Evolutionary conservation across 768 basidiomycete genomes (phyloP), one percentile per base, ranked within the genome.

Genomic region (Pulveroboletus sp.): DNA sequence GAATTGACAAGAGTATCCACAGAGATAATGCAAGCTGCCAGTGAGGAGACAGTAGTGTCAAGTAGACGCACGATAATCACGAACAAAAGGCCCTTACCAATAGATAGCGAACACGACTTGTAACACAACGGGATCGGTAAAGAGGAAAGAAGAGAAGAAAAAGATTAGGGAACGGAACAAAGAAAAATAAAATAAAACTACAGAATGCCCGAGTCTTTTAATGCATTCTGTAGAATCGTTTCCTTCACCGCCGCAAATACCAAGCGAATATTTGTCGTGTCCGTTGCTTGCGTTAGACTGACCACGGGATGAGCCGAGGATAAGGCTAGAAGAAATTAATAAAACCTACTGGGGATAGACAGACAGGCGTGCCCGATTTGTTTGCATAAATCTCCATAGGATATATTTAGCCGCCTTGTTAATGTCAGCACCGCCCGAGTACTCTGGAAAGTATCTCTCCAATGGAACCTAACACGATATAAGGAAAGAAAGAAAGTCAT

Each of bases 391-490:
- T 60, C 88, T 74, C 93, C 92, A 96, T 33, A 97, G 73, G 46
- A 97, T 93, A 56, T 91, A 95, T 59, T 93, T 93, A 0, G 93
- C 91, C 2, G 91, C 92, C 67, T 94, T 94, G 72, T 92, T 93
- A 67, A 94, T 89, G 60, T 94, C 89, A 4, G 83, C 68, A 5
- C 91, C 91, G 30, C 90, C 90, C 1, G 88, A 87, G 66, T 94
- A 94, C 61, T 93, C 92, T 5, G 89, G 82, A 67, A 93, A 93
- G 65, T 86, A 86, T 38, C 73, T 72, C 53, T 87, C 85, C n/a
- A 91, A 68, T 4, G 86, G 86, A 0, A 86, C 79, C 83, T 85
- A 58, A 14, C 11, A 1, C 7, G 1, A 6, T 4, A 24, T 41
- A 18, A 60, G 46, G 8, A 30, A 17, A 31, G 1, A 15, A 4